A percentile compares a stretch with the other conserved stretches of the same genome.
phyloP scores from a whole-genome alignment of 2,329 filamentous ascomycete species.

The Colletotrichum sp. region DNA sequence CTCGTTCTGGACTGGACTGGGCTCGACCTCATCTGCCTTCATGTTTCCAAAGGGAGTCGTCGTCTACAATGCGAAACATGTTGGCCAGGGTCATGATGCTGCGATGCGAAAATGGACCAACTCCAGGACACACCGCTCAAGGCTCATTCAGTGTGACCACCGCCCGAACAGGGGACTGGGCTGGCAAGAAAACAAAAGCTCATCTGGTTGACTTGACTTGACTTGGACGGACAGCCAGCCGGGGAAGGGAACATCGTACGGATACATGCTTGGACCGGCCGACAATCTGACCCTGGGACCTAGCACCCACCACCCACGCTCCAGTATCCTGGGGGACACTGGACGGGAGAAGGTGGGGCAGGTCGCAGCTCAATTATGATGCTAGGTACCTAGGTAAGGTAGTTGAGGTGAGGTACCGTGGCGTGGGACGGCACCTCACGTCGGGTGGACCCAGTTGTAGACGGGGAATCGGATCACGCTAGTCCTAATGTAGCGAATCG shows the following conservation, averaged over 20 bases:
- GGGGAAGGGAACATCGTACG: neutral
- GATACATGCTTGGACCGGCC: neutral
- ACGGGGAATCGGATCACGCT: neutral
- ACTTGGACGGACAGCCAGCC: neutral
- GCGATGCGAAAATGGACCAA: neutral
- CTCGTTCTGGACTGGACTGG: neutral
- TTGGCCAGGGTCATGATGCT: neutral
- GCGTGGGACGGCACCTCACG: neutral
- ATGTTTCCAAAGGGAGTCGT: neutral
- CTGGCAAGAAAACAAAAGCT: neutral
- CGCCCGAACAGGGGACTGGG: neutral
- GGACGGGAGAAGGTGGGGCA: neutral
- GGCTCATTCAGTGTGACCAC: neutral
- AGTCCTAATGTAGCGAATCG: neutral
- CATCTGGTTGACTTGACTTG: neutral
- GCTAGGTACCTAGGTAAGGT: too few relatives aligned
- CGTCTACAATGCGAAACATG: neutral
- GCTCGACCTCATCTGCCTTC: neutral
- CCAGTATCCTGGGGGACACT: neutral
- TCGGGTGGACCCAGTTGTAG: neutral
- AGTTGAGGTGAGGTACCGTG: neutral
- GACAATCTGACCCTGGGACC: neutral
- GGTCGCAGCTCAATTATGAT: neutral
- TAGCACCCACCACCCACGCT: neutral
- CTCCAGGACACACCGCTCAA: neutral